A percentile compares a stretch with the other conserved stretches of the same genome.
Evolutionary conservation across 2,329 filamentous ascomycete species (phyloP).

Genomic region (Zalaria obscura): DNA sequence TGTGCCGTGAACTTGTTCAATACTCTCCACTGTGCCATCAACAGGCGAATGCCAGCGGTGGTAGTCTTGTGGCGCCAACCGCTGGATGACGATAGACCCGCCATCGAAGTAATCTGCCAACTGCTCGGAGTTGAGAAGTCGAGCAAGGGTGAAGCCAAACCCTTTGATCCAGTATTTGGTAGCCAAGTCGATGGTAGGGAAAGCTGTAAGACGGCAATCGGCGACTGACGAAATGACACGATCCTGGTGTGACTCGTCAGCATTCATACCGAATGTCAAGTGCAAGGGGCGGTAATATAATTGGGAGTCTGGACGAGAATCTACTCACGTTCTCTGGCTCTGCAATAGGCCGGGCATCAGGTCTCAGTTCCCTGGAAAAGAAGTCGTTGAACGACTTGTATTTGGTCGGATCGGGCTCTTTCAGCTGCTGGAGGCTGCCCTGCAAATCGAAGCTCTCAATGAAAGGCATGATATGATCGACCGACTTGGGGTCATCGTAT

Average conservation of each 20-base stretch:
- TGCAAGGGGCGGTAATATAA: neutral
- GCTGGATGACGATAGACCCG: constrained; percentile 23
- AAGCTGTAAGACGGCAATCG: constrained; percentile 26
- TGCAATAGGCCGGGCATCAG: constrained; percentile 21
- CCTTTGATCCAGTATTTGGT: constrained; percentile 31
- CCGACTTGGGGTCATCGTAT: constrained; percentile 23
- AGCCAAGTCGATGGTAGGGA: constrained; percentile 22
- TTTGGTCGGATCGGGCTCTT: constrained; percentile 21
- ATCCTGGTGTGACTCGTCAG: constrained; percentile 1
- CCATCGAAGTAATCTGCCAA: constrained; percentile 20
- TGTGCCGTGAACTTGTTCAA: constrained; percentile 24
- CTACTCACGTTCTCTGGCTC: constrained; percentile 17
- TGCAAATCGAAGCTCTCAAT: constrained; percentile 24
- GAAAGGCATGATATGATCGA: constrained; percentile 25
- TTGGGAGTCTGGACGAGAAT: neutral
- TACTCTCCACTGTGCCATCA: constrained; percentile 16
- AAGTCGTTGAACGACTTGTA: constrained; percentile 30
- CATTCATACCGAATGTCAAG: neutral
- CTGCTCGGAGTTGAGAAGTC: constrained; percentile 14
- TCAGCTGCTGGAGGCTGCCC: constrained; percentile 18
- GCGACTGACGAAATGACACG: constrained; percentile 19
- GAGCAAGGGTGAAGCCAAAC: constrained; percentile 22
- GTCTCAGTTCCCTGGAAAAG: constrained; percentile 24
- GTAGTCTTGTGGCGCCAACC: constrained; percentile 29
- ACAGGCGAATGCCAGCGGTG: constrained; percentile 26